Percentiles rank a stretch among this genome's conserved stretches.
phyloP scores from a whole-genome alignment of 163 green algal genomes.

The Chloromonas sp. region DNA sequence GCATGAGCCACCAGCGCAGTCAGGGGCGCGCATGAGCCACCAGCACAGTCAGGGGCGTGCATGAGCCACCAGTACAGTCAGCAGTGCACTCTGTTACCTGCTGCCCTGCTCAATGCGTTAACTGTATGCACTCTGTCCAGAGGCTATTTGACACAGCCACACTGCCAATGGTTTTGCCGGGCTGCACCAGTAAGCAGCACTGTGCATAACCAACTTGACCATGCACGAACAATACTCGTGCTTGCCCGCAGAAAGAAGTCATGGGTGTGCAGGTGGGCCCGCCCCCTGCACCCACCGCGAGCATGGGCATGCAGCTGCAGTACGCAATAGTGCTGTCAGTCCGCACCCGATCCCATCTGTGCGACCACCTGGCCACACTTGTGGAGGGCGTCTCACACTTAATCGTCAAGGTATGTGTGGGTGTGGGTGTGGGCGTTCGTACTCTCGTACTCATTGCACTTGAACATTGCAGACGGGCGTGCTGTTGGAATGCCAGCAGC shows the following conservation, averaged over 20 bases:
- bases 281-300: slow-evolving; percentile 10
- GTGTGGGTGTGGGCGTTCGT: not conserved
- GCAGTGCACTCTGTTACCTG: too few species aligned
- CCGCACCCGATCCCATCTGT: slow-evolving; percentile 10
- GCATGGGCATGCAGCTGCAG: slow-evolving; percentile 20
- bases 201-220: not conserved
- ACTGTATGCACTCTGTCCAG: too few species aligned
- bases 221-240: not conserved
- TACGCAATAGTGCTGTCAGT: slow-evolving; percentile 15
- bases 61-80: not conserved
- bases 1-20: not conserved
- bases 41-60: not conserved
- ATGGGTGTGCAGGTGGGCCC: slow-evolving; percentile 22
- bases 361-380: slow-evolving; percentile 25
- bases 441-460: not conserved
- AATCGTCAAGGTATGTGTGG: slow-evolving; percentile 19
- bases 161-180: not conserved
- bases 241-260: slow-evolving; percentile 16
- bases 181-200: not conserved
- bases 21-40: not conserved
- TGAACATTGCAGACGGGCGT: not conserved
- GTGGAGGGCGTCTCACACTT: slow-evolving; percentile 19
- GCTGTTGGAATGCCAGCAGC: not conserved
- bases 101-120: too few species aligned
- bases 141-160: too few species aligned